A percentile compares a stretch with the other conserved stretches of the same genome.
Conservation (phyloP, 106 monocot genomes). For the Alisma plantagoaquatica region DNA sequence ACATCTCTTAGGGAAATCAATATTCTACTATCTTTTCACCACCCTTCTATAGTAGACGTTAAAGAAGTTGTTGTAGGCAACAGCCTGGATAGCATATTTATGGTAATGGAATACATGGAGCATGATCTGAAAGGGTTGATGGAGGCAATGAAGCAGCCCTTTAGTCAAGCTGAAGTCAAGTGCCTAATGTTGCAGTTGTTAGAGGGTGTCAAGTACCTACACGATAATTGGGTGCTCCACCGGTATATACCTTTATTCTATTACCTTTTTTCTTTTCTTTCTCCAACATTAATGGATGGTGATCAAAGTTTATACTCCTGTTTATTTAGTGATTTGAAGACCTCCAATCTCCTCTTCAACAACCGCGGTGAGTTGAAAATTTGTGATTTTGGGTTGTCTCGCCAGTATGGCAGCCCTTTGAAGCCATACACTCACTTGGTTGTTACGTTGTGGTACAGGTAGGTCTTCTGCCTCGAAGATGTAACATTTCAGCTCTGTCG, state of each 20-base stretch:
- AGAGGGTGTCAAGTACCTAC: conserved; percentile 70
- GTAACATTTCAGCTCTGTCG: too few species aligned
- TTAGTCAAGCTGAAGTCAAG: conserved; percentile 85
- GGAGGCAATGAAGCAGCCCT: conserved; percentile 87
- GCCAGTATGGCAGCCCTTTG: conserved; percentile 89
- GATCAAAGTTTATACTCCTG: not conserved
- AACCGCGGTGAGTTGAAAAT: conserved; percentile 88
- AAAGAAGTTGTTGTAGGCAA: conserved; percentile 86
- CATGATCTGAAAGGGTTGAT: conserved; percentile 84
- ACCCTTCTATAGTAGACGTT: conserved; percentile 85
- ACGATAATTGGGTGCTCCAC: conserved; percentile 93
- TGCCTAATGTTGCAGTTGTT: conserved; percentile 85
- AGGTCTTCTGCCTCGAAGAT: not conserved
- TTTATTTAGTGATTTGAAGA: conserved; percentile 72
- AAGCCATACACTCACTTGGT: conserved; percentile 87
- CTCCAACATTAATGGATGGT: not conserved
- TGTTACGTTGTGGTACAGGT: conserved; percentile 98
- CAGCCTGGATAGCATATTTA: conserved; percentile 65
- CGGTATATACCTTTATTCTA: conserved; percentile 28
- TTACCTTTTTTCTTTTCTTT: not conserved
- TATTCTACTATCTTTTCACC: conserved; percentile 67
- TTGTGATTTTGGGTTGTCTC: conserved; percentile 88
- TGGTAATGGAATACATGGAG: conserved; percentile 98
- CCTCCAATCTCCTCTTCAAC: conserved; percentile 77
- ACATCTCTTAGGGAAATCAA: conserved; percentile 85